These are phyloP conservation scores for Diacronema lutheri DNA, from an alignment of 78 protist genomes.

Conservation along the genomic window DNA sequence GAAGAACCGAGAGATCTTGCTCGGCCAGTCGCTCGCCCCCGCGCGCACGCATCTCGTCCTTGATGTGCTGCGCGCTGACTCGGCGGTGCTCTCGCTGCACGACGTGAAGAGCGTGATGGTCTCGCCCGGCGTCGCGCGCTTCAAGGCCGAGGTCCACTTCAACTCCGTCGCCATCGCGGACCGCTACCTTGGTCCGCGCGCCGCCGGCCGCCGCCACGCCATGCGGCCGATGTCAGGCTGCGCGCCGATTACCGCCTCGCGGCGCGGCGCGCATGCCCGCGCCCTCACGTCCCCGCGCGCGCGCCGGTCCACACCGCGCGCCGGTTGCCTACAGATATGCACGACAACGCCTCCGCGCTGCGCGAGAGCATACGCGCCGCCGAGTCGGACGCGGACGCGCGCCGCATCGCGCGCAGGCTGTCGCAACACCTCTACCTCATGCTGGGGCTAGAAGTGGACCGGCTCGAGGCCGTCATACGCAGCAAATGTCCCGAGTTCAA, in stretches of 20 bases:
- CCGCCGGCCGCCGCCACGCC: neutral
- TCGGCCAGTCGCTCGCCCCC: constrained; percentile 8
- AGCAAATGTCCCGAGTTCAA: neutral
- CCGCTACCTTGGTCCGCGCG: neutral
- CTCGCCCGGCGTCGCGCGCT: constrained; percentile 33
- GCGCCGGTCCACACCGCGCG: too few species aligned
- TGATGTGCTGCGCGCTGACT: constrained; percentile 13
- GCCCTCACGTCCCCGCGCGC: too few species aligned
- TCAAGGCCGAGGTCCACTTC: constrained; percentile 44
- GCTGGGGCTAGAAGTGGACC: neutral
- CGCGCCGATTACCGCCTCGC: too few species aligned
- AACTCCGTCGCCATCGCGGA: neutral
- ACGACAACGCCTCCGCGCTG: neutral
- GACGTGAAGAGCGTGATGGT: constrained; percentile 40
- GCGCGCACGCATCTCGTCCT: neutral
- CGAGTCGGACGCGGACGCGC: neutral
- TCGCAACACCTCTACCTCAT: neutral
- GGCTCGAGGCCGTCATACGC: neutral
- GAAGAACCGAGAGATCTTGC: neutral
- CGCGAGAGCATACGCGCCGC: neutral
- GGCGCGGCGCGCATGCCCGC: too few species aligned
- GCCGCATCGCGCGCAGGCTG: neutral
- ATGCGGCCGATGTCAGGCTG: too few species aligned
- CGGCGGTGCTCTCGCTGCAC: constrained; percentile 37
- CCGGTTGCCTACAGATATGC: neutral